Evolutionary conservation across 495 filamentous ascomycete genomes (phyloP), one percentile per base, ranked within the genome.

Genomic region (Evernia prunastri): DNA sequence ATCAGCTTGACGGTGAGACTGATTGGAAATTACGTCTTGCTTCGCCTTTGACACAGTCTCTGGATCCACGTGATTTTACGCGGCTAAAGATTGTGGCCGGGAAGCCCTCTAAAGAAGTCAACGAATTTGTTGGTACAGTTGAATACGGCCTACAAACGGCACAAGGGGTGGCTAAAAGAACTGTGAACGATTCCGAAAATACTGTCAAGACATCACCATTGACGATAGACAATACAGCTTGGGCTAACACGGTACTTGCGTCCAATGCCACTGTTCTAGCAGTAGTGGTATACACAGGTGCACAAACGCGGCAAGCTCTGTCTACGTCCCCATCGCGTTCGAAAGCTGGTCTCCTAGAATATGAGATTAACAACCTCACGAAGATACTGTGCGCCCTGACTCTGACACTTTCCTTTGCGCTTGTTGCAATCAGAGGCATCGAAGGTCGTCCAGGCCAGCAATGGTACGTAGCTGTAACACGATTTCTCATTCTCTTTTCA

Each of bases 1-100:
- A 99, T 73, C 95, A 99, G 72, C 82, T 99, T 13, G 95, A 99
- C 68, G 95, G 95, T 63, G 95, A 99, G 75, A 99, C 95, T 11
- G 95, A 99, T 69, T 99, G 95, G 95, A 99, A 99, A 75, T 80
- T 99, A 42, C 86, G 95, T 7, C 73, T 97, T 5, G 91, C 93
- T 4, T 92, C 92, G 11, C 81, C 88, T 0, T 72, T 96, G 17
- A 92, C 92, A 0, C 95, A 99, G 68, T 77, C 75, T 43, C 78
- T 97, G 9, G 70, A 86, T 7, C 73, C 86, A 4, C 79, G 78
- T 25, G 87, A 92, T 62, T 85, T 95, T 66, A 81, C 85, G 8
- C 82, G 87, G 51, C 78, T 97, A 17, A 84, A 83, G 45, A 81
- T 99, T 63, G 87, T 86, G 6, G 95, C 89, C 31, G 91, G 91